Conservation (phyloP, 2,329 filamentous ascomycete genomes). For the Boeremia lycopersici region DNA sequence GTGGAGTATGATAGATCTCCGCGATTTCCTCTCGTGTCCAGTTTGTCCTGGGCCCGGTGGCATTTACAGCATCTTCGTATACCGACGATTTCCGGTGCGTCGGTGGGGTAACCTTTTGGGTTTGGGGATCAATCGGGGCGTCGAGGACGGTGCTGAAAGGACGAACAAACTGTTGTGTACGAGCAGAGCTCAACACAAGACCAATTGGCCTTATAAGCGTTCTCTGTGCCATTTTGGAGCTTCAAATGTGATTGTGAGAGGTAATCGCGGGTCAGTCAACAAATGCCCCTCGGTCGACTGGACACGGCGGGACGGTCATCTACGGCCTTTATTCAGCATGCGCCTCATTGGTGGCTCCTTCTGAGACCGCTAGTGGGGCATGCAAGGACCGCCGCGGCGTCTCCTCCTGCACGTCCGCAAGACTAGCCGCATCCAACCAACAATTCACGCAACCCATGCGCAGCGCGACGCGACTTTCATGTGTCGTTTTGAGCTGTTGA, state of each 20-base stretch:
- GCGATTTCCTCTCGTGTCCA: slow-evolving; percentile 85
- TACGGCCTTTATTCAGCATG: slow-evolving; percentile 2
- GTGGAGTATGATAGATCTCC: slow-evolving; percentile 78
- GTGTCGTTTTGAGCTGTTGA: slow-evolving; percentile 48
- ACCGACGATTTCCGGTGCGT: slow-evolving; percentile 21
- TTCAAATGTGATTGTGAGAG: slow-evolving; percentile 5
- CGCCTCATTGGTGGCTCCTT: slow-evolving; percentile 10
- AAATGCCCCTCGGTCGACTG: slow-evolving; percentile 14
- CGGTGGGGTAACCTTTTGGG: slow-evolving; percentile 28
- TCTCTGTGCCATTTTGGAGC: slow-evolving; percentile 19
- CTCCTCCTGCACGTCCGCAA: slow-evolving; percentile 14
- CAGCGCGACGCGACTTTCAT: slow-evolving; percentile 32
- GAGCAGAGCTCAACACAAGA: slow-evolving; percentile 10
- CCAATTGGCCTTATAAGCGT: slow-evolving; percentile 15
- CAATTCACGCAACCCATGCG: slow-evolving; percentile 20
- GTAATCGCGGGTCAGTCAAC: slow-evolving; percentile 9
- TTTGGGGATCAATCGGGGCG: slow-evolving; percentile 31
- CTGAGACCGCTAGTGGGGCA: slow-evolving; percentile 4
- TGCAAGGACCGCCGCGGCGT: slow-evolving; percentile 5
- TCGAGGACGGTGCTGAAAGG: slow-evolving; percentile 45
- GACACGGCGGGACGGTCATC: neutral
- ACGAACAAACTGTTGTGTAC: slow-evolving; percentile 16
- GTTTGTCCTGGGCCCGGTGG: slow-evolving; percentile 67
- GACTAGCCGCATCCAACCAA: slow-evolving; percentile 17
- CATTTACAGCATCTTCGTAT: slow-evolving; percentile 60